These are phyloP conservation scores for Porodaedalea pini DNA, from an alignment of 1,284 basidiomycete species.

Conservation along the genomic window DNA sequence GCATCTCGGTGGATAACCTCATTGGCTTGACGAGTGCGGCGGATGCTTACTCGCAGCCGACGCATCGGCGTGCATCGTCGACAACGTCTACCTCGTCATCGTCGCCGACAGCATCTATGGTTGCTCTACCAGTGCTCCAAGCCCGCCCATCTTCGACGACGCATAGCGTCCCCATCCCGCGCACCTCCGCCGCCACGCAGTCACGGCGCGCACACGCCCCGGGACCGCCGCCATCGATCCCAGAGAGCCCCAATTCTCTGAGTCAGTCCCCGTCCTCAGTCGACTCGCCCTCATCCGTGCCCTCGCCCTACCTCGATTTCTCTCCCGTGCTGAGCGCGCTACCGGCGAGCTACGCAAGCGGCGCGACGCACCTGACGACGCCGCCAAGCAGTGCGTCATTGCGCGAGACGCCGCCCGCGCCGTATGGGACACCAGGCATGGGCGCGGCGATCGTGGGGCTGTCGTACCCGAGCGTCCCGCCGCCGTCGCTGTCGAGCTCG, in stretches of 20 bases:
- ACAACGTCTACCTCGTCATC: constrained; percentile 30
- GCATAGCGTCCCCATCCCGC: constrained; percentile 64
- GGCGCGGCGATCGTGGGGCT: constrained; percentile 35
- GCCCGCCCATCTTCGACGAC: constrained; percentile 32
- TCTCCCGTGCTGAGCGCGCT: constrained; percentile 53
- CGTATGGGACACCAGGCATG: constrained; percentile 25
- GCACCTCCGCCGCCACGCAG: constrained; percentile 59
- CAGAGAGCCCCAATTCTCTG: constrained; percentile 40
- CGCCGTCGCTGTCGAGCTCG: constrained; percentile 64
- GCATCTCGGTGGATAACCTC: constrained; percentile 68
- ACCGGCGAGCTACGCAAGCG: constrained; percentile 52
- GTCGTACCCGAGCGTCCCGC: constrained; percentile 63
- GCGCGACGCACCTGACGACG: constrained; percentile 59
- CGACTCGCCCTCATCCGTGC: constrained; percentile 47
- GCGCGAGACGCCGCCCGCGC: constrained; percentile 38
- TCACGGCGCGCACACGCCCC: constrained; percentile 47
- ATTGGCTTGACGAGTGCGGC: constrained; percentile 55
- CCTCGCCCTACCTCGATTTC: constrained; percentile 45
- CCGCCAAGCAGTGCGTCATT: constrained; percentile 59
- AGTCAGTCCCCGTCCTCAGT: constrained; percentile 55
- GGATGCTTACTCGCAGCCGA: constrained; percentile 67
- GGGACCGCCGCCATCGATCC: constrained; percentile 41
- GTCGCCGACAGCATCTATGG: constrained; percentile 26
- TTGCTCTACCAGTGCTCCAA: constrained; percentile 31
- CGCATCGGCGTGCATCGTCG: constrained; percentile 51